These are phyloP conservation scores for Lentinula lateritia DNA, from an alignment of 768 basidiomycete species.

Conservation along the genomic window DNA sequence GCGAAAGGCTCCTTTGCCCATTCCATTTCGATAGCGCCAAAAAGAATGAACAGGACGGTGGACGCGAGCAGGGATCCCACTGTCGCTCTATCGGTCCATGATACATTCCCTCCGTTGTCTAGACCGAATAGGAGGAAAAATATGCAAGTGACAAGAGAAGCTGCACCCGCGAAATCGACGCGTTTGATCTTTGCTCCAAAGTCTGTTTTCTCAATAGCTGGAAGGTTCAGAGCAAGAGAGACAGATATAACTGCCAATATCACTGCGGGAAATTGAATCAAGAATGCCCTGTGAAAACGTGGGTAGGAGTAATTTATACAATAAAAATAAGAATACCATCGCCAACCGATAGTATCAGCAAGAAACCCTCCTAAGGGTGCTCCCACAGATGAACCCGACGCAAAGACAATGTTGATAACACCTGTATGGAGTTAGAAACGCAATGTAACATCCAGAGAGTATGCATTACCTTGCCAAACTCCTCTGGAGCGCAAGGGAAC, in stretches of 20 bases:
- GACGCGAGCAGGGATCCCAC: conserved; percentile 29
- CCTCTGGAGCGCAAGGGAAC: conserved; percentile 58
- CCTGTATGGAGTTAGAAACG: conserved; percentile 23
- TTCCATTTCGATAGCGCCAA: conserved; percentile 41
- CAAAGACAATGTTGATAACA: conserved; percentile 54
- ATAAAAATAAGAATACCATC: conserved; percentile 36
- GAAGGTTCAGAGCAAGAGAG: conserved; percentile 49
- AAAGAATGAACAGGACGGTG: conserved; percentile 27
- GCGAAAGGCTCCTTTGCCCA: conserved; percentile 57
- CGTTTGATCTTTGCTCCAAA: conserved; percentile 49
- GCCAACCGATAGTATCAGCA: conserved; percentile 61
- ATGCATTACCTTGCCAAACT: conserved; percentile 56
- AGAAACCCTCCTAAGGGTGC: conserved; percentile 62
- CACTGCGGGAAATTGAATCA: conserved; percentile 54
- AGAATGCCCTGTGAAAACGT: conserved; percentile 40
- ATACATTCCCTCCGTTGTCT: conserved; percentile 46
- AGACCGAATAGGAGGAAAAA: conserved; percentile 54
- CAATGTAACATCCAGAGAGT: neutral
- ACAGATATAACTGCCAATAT: conserved; percentile 49
- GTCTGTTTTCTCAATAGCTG: conserved; percentile 31
- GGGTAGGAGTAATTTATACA: neutral
- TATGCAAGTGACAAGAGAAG: conserved; percentile 48
- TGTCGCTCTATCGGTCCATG: conserved; percentile 39
- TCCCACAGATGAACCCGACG: conserved; percentile 51
- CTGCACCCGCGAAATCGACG: conserved; percentile 58